Evolutionary conservation across 805 yeast genomes (phyloP).

Genomic region (Blastobotrys muscicola): DNA sequence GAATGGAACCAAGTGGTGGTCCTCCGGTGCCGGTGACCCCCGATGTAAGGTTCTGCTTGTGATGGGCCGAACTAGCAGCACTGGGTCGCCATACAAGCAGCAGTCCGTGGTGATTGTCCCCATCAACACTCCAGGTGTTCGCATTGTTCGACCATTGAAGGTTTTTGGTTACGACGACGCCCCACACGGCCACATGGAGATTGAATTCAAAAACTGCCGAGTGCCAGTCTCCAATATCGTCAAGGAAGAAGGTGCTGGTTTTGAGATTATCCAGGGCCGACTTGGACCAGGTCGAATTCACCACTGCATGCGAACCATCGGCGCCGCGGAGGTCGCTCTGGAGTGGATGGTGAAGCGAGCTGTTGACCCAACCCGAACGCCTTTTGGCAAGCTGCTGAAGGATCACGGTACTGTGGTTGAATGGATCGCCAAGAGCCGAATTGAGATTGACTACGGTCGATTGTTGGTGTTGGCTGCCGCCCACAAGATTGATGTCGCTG

Average conservation of each 20-base stretch:
- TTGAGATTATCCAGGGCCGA: constrained; percentile 53
- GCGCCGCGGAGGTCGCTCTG: constrained; percentile 50
- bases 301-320: constrained; percentile 58
- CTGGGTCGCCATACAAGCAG: constrained; percentile 34
- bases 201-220: constrained; percentile 40
- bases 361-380: constrained; percentile 36
- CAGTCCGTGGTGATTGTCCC: constrained; percentile 52
- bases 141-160: constrained; percentile 39
- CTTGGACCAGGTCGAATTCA: constrained; percentile 65
- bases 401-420: constrained; percentile 42
- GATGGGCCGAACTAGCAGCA: constrained; percentile 39
- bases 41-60: constrained; percentile 45
- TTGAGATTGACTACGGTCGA: constrained; percentile 45
- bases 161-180: constrained; percentile 60
- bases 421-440: constrained; percentile 43
- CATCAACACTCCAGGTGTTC: constrained; percentile 42
- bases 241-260: constrained; percentile 47
- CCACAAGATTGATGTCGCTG: constrained; percentile 43
- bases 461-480: constrained; percentile 51
- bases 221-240: constrained; percentile 38
- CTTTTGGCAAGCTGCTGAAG: constrained; percentile 43
- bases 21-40: constrained; percentile 64
- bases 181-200: constrained; percentile 64
- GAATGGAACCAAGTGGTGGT: constrained; percentile 61
- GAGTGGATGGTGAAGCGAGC: constrained; percentile 39